These are phyloP conservation scores for Diaporthe sp. DNA, from an alignment of 2,329 filamentous ascomycete species.

Conservation along the genomic window DNA sequence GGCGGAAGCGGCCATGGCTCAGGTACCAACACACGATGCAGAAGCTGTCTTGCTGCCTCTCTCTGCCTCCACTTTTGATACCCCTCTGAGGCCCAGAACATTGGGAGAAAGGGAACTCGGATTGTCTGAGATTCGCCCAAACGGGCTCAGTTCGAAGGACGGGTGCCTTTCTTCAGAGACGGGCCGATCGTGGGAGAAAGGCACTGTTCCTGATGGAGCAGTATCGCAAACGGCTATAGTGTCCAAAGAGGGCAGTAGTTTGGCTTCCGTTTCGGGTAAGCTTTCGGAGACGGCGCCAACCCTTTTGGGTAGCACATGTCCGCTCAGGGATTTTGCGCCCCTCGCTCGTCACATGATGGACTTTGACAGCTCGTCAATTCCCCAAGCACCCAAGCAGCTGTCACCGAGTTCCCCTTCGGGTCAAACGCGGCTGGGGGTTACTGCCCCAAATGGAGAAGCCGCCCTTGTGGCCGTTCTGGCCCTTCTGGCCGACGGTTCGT, in stretches of 20 bases:
- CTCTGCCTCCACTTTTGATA: constrained; percentile 30
- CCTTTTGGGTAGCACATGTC: constrained; percentile 33
- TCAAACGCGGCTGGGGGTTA: constrained; percentile 25
- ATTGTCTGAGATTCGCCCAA: constrained; percentile 35
- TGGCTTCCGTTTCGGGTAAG: constrained; percentile 10
- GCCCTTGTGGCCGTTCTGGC: constrained; percentile 3
- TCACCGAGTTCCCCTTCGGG: constrained; percentile 29
- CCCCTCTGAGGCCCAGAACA: constrained; percentile 31
- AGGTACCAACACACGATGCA: background rate
- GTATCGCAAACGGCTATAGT: constrained; percentile 21
- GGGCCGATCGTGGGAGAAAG: constrained; percentile 21
- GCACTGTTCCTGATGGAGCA: constrained; percentile 39
- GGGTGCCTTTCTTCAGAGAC: constrained; percentile 12
- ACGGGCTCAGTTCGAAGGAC: constrained; percentile 19
- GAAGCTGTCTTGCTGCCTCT: constrained; percentile 19
- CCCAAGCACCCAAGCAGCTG: constrained; percentile 27
- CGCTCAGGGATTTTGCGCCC: constrained; percentile 22
- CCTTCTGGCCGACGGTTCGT: constrained; percentile 5
- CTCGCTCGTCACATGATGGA: constrained; percentile 41
- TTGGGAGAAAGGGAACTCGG: constrained; percentile 11
- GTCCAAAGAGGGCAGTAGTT: constrained; percentile 19
- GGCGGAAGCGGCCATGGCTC: constrained; percentile 1
- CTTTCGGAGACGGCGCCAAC: rapidly evolving
- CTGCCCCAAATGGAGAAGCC: constrained; percentile 34
- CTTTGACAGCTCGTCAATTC: constrained; percentile 33